Base-by-base conservation (phyloP, 306 rosid genomes). In the Rubus parviflorus region DNA sequence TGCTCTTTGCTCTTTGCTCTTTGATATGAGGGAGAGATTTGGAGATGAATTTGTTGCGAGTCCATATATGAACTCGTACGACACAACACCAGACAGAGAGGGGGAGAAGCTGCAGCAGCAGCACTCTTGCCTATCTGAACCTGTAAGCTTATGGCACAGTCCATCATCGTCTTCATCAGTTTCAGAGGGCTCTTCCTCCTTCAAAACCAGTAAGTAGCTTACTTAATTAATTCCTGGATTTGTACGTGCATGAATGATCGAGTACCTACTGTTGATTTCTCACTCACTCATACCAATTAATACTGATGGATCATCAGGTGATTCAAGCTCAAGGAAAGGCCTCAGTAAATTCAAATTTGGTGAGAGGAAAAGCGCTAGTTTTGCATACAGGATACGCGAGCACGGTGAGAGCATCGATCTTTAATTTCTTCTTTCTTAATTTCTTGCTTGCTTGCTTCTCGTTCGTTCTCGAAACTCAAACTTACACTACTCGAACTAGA, bases 301-400 rank as follows among this genome's bases (percentile, higher is more conserved):
- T 68, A 81, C 86, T 83, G 84, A 74, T 61, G 41, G 10, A 35
- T 40, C 49, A 47, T 8, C 54, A 76, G 82, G 54, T 48, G 80
- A 46, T 68, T 77, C 80, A 68, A 76, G 49, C 57, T 79, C 80
- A 68, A 77, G 62, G 76, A 84, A 47, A 57, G 57, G 48, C 68
- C 54, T 75, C 16, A 77, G 72, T 63, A 77, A 81, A 19, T n/a
- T n/a, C n/a, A 78, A 63, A 25, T 49, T 56, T 40, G 80, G 73
- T 40, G 78, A 71, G 66, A 83, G 68, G 64, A 81, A 83, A 82
- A 74, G 68, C 70, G 85, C 54, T 73, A 82, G 81, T 68, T 82
- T 89, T 79, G 85, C 85, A 57, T 54, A 20, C 75, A 87, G 91
- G 77, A 72, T 93, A 53, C 87, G 75, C 80, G 96, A 93, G 38